Conservation (phyloP, 148 eudicot species). For the Heliamphora exappendiculata region DNA sequence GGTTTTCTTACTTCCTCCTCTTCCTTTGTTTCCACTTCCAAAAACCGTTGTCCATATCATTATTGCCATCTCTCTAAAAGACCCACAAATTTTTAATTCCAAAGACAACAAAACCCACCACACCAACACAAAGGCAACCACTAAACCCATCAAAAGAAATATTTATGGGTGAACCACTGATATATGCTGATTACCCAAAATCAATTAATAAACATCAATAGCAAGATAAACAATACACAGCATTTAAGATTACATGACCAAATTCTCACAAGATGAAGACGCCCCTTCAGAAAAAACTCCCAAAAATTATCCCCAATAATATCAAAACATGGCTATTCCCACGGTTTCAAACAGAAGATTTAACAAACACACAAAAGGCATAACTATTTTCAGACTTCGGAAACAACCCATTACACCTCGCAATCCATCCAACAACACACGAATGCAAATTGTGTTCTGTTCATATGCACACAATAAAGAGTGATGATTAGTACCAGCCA, state of each 20-base stretch:
- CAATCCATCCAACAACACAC: neutral
- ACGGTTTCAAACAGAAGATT: neutral
- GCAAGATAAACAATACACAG: neutral
- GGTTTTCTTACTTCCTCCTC: neutral
- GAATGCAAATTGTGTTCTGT: neutral
- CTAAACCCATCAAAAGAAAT: neutral
- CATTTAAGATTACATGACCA: neutral
- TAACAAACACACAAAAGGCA: slow-evolving; percentile 8
- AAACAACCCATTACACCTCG: neutral
- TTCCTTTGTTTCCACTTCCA: neutral
- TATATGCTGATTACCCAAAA: no score
- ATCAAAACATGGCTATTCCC: neutral
- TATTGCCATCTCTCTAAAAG: neutral
- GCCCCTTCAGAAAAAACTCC: neutral
- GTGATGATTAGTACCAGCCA: slow-evolving; percentile 24
- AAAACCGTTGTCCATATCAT: neutral
- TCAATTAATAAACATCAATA: neutral
- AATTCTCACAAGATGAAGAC: neutral
- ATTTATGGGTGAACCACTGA: neutral
- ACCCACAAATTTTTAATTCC: neutral
- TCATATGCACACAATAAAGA: neutral
- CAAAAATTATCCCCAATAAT: neutral
- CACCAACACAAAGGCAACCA: neutral
- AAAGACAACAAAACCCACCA: neutral
- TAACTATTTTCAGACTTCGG: neutral